These are phyloP conservation scores for Cercis canadensis DNA, from an alignment of 306 rosid genomes.

Conservation along the genomic window DNA sequence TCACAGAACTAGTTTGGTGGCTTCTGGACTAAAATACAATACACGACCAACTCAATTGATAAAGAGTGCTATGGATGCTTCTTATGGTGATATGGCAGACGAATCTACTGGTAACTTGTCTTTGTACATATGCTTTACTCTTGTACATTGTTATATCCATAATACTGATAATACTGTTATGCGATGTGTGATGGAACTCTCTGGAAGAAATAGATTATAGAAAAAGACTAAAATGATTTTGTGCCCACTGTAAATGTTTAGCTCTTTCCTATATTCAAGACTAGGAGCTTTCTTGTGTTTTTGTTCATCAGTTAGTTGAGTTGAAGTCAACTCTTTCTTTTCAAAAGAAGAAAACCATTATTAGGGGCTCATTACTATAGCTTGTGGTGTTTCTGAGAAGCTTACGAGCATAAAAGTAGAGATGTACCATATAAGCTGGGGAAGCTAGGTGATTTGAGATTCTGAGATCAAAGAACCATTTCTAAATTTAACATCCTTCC, in stretches of 20 bases:
- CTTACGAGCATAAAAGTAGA: conserved; percentile 10
- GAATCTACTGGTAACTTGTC: conserved; percentile 66
- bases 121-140: conserved; percentile 19
- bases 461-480: conserved; percentile 7
- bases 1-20: conserved; percentile 37
- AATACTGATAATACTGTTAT: neutral
- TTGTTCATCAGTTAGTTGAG: conserved; percentile 26
- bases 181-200: neutral
- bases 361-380: neutral
- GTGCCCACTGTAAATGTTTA: conserved; percentile 2
- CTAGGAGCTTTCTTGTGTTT: conserved; percentile 18
- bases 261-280: conserved; percentile 17
- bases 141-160: neutral
- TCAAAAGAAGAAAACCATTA: neutral
- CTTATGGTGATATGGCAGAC: conserved; percentile 68
- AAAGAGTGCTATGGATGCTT: conserved; percentile 85
- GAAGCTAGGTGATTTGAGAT: conserved; percentile 19
- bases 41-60: conserved; percentile 43
- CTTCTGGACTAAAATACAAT: conserved; percentile 42
- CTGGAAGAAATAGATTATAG: neutral
- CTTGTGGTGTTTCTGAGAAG: conserved; percentile 17
- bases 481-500: neutral
- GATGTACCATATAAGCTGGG: conserved; percentile 10
- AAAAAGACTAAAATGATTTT: conserved; percentile 13
- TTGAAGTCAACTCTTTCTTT: conserved; percentile 32